Base-by-base conservation (phyloP, 805 yeast species). In the Ogataea nonfermentans region DNA sequence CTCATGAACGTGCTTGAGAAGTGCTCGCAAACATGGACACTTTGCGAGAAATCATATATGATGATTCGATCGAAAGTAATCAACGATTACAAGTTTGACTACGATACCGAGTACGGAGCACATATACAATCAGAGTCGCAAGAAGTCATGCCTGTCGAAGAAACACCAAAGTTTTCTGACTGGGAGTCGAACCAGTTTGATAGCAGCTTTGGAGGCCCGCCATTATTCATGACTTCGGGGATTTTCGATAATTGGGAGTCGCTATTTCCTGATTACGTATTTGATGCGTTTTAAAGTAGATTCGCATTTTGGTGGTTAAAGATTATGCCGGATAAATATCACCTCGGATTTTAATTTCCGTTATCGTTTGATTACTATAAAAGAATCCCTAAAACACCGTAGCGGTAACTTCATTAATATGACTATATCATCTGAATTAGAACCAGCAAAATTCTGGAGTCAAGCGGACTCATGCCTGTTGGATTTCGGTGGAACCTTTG, bases 181-280 rank as follows among this genome's bases (percentile, higher is more conserved):
- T 17, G 20, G 13, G 17, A 27, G 11, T 17, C 15, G 6, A 9
- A n/a, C 13, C 56, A 23, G 16, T 16, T 24, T 57, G 34, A 53
- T 45, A 43, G 51, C 63, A 20, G 74, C 63, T 67, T 73, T 46
- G 77, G 78, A 3, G 77, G 78, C 2, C 78, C 77, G 0, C 77
- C 77, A 5, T 67, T 73, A 12, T 65, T 72, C 39, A 71, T 73
- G 76, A 71, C 74, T 2, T 68, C 76, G 2, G 75, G 69, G 40
- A 60, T 70, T 52, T 64, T 67, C 42, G 62, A 66, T 39, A 74
- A 70, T 45, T 73, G 76, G 78, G 76, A 70, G 41, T 61, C 71
- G 0, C 59, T 73, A 40, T 72, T 73, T 48, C 76, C 76, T 1
- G 76, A 70, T 13, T 33, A 32, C 12, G 39, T 19, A 7, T 49